Evolutionary conservation across 116 monocot species (phyloP), one percentile per base, ranked within the genome.

Genomic region (Thalassia testudinum): DNA sequence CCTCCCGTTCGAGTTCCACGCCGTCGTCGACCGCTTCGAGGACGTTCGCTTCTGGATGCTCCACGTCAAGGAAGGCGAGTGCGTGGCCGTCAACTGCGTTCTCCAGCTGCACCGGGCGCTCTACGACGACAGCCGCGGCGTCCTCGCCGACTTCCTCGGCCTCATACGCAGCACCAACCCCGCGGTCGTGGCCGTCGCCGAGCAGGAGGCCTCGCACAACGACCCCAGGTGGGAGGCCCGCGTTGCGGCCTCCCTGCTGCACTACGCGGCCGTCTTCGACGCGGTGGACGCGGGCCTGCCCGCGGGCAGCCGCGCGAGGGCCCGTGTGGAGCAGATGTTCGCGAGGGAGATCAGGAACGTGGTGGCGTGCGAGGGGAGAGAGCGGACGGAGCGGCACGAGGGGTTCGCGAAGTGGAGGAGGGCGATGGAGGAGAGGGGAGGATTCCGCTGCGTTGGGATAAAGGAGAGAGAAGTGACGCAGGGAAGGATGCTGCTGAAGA

Each of bases 21-120:
- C 73, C 1, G 88, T 95, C 10, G 77, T 83, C 5, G 95, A 95
- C 26, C 24, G 75, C 29, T 38, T 88, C 24, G 85, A 95, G 56
- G 95, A 95, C 42, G 72, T 95, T 21, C 57, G 88, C 54, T 79
- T 88, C 17, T 95, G 95, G 95, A 95, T 95, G 95, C 81, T 95
- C 21, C 95, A 95, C 20, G 85, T 85, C 8, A 88, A 85, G 61
- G 68, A 77, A 53, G 52, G 67, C 14, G 88, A 95, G 48, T 75
- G 70, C 20, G 79, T 95, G 0, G 88, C 85, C 0, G 95, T 88
- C 27, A 95, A 85, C 60, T 88, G 84, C 47, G 68, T 77, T 11
- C 59, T 73, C 2, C 70, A 81, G 54, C 62, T 82, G 22, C 95
- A 88, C 69, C 76, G 65, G 69, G 59, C 61, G 2, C 71, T 92